Conservation (phyloP, 2,329 filamentous ascomycete genomes). For the Acrodontium crateriforme region DNA sequence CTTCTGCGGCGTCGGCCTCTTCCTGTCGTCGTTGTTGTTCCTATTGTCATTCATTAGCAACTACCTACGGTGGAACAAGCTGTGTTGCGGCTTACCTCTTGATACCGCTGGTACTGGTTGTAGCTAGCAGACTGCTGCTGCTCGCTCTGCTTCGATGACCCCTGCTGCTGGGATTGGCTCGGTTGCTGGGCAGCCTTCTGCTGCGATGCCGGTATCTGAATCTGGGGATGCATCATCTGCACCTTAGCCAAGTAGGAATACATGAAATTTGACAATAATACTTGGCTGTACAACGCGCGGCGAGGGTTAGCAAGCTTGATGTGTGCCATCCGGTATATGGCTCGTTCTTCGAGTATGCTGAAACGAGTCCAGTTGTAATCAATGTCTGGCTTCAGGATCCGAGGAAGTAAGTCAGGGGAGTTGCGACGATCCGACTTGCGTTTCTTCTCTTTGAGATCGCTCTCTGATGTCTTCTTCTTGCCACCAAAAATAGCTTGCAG, state of each 20-base stretch:
- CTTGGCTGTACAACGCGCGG: conserved; percentile 81
- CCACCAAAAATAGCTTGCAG: conserved; percentile 86
- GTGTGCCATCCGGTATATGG: conserved; percentile 97
- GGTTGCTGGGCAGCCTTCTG: conserved; percentile 25
- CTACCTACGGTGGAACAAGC: not conserved
- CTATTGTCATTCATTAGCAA: not conserved
- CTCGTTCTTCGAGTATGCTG: conserved; percentile 85
- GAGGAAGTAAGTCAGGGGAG: conserved; percentile 67
- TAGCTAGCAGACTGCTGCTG: conserved; percentile 17
- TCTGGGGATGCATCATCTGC: conserved; percentile 94
- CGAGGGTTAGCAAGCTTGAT: conserved; percentile 98
- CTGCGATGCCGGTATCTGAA: conserved; percentile 67
- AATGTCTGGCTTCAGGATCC: conserved; percentile 66
- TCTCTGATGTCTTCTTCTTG: conserved; percentile 55
- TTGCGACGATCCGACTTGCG: conserved; percentile 54
- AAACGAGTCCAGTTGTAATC: conserved; percentile 96
- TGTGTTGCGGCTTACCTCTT: conserved; percentile 20
- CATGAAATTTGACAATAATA: conserved; percentile 98
- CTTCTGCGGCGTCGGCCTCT: conserved; percentile 14
- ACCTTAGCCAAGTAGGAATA: conserved; percentile 98
- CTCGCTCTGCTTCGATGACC: too few relatives aligned
- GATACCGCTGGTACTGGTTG: conserved; percentile 23
- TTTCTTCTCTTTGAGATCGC: conserved; percentile 62
- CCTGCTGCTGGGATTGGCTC: conserved; percentile 9
- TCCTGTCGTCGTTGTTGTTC: conserved; percentile 15